Evolutionary conservation across 495 filamentous ascomycete species (phyloP), one percentile per base, ranked within the genome.

Genomic region (Trichoderma virens): DNA sequence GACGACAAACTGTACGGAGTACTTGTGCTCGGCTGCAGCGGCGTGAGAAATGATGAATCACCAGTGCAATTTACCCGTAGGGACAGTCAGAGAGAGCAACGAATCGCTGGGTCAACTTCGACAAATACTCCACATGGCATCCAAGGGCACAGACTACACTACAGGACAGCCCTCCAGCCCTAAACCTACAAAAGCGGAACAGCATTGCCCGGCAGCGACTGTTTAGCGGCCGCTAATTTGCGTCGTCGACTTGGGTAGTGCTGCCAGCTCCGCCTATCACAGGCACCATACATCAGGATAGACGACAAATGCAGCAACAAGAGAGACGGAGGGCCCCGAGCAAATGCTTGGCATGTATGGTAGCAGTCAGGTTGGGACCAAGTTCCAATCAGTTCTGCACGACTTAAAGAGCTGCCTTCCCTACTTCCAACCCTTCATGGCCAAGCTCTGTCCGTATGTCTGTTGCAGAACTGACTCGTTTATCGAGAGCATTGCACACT

Each of bases 121-220:
- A n/a, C n/a, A n/a, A n/a, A n/a, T n/a, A 51, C 45, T 51, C 45
- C 69, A 70, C 34, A 65, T 60, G 45, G 45, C 65, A 23, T 5
- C 64, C 51, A 62, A 60, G 11, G 51, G 31, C 34, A n/a, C 66
- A n/a, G n/a, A n/a, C n/a, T n/a, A n/a, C n/a, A n/a, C n/a, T n/a
- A n/a, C n/a, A 11, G 32, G 20, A 65, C 65, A 28, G 31, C 64
- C 60, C 5, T 62, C 13, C 66, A 65, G 20, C 39, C 64, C 20
- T 67, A 61, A 59, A 60, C 64, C 43, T 30, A 64, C 16, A 56
- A 14, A 56, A 56, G 51, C 51, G 25, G 51, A 51, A n/a, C 45
- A 51, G 45, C 45, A 51, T 20, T 25, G 23, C 25, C 28, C 51
- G 51, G 51, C 51, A 56, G 51, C 51, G 51, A 56, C 51, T 11